A percentile compares a stretch with the other conserved stretches of the same genome.
Conservation (phyloP, 108 stramenopile species). For the Cyclotella atomus region DNA sequence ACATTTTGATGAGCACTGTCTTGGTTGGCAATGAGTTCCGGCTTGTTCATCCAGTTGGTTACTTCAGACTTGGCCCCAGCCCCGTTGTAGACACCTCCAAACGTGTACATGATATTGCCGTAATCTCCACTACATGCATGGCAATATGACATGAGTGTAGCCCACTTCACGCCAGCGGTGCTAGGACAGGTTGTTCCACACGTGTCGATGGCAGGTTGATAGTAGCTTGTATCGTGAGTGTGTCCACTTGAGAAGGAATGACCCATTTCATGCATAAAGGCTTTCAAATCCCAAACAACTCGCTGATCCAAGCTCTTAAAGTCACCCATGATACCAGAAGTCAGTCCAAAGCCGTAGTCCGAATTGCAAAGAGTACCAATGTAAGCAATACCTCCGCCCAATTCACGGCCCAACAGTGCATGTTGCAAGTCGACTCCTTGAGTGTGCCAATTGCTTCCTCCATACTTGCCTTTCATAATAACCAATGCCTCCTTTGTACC, state of each 20-base stretch:
- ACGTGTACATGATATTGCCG: constrained; percentile 27
- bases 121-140: constrained; percentile 24
- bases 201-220: constrained; percentile 12
- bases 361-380: neutral
- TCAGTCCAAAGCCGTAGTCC: neutral
- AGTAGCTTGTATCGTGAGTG: constrained; percentile 5
- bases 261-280: neutral
- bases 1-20: neutral
- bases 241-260: constrained; percentile 24
- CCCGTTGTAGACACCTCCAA: constrained; percentile 34
- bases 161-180: neutral
- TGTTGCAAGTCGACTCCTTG: constrained; percentile 29
- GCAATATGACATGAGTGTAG: constrained; percentile 42
- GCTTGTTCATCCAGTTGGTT: constrained; percentile 22
- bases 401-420: neutral
- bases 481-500: constrained; percentile 11
- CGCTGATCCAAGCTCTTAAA: neutral
- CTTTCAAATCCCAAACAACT: neutral
- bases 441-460: constrained; percentile 18
- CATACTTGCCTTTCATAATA: constrained; percentile 14
- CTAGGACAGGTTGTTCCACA: neutral
- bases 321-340: neutral
- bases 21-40: constrained; percentile 17
- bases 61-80: constrained; percentile 17
- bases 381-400: neutral